Evolutionary conservation across 2,329 filamentous ascomycete species (phyloP), one percentile per base, ranked within the genome.

Genomic region (Cyanodermella asteris): DNA sequence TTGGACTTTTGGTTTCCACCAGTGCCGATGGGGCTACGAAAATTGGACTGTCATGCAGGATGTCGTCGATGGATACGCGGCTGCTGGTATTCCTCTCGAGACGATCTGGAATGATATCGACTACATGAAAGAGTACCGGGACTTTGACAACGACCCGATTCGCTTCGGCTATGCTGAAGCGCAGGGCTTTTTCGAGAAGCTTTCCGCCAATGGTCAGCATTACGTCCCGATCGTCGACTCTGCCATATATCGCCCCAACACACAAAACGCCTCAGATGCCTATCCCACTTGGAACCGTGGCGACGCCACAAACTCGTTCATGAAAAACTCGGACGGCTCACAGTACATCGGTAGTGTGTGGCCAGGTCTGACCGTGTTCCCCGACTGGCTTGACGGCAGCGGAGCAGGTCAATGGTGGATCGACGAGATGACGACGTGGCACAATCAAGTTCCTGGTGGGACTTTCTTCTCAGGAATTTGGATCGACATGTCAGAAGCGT

Each of bases 11-110:
- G 80, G 80, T 17, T 84, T 62, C 41, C 78, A 90, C 35, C 77
- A 90, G 42, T 84, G 76, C 37, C 61, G 75, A 30, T 87, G 77
- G 69, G 78, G 77, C 1, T 87, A 87, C 42, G 51, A 59, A 19
- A 78, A 76, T 37, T 80, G 72, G 66, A 61, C 64, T 2, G 56
- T 65, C 15, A 40, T 78, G 3, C 59, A 72, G 33, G 61, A 61
- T 34, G 55, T 65, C 7, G 51, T 64, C 16, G 47, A 59, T 23
- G 56, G 53, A 25, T 64, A 60, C 42, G 53, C 50, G 29, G 50
- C 48, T 12, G 65, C 64, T 29, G 47, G 54, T 16, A 68, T 70
- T 27, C 64, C 64, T 1, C 44, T 69, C 2, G 59, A 64, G 36
- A 57, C 46, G 18, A 47, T 57, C 23, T 56, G 53, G 52, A 37